Evolutionary conservation across 768 basidiomycete species (phyloP), one percentile per base, ranked within the genome.

Genomic region (Boletus insuetus): DNA sequence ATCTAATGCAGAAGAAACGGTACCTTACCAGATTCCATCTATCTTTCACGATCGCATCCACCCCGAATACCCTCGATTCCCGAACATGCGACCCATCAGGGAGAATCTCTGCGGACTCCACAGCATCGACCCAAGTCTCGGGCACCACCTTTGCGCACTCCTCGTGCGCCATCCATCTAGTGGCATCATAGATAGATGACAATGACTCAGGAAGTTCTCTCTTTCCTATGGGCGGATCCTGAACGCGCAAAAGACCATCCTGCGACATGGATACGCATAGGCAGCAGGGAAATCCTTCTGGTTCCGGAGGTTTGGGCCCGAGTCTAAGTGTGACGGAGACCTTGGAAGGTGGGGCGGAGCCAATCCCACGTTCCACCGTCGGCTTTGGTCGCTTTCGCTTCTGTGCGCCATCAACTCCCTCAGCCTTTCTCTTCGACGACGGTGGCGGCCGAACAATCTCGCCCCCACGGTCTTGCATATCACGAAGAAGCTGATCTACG

Each of bases 51-150:
- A 99, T 91, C 9, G 80, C 84, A 64, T 93, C 89, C 22, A 91
- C 90, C 4, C 96, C 95, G 64, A 87, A 87, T 0, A 97, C 87
- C 53, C 82, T 78, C 52, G 70, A 75, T 65, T 81, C 80, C 61
- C 69, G 79, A 38, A 51, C 58, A 20, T 54, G 58, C 8, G 61
- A 65, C 0, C 78, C 78, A 61, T 75, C 67, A 3, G 58, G 63
- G 17, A 61, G 54, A 12, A 59, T 46, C 12, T 61, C 66, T 5
- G 60, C 68, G 1, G 66, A 71, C 39, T 84, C 82, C 6, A 86
- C 66, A 40, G 83, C 83, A 64, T 94, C 93, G 22, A 96, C 82
- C 87, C 93, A 96, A 0, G 94, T 93, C 69, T 98, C 94, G 0
- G 95, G 96, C 9, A 97, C 79, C 16, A 91, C 81, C 39, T 76